Evolutionary conservation across 176 grass and related monocot species (phyloP).

Genomic region (Musa acuminata): DNA sequence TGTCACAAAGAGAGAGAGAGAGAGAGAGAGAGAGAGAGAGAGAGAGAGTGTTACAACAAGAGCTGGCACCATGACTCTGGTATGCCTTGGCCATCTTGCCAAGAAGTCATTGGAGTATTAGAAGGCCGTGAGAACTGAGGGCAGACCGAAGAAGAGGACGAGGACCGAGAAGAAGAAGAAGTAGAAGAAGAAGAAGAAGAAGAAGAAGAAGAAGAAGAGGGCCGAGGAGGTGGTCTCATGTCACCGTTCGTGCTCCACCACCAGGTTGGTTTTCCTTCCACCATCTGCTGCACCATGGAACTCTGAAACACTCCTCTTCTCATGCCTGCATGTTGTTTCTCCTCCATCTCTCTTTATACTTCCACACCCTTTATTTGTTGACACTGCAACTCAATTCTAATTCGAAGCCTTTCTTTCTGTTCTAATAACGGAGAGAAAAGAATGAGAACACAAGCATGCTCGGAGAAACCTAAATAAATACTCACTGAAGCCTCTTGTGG

Average conservation of each 20-base stretch:
- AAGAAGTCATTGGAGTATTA: slow-evolving; percentile 3
- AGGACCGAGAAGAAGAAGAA: slow-evolving; percentile 22
- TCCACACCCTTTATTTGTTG: slow-evolving; percentile 23
- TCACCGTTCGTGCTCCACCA: slow-evolving; percentile 23
- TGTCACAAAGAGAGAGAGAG: no score
- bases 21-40: background rate
- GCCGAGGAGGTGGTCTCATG: slow-evolving; percentile 36
- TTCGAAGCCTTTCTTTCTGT: no score
- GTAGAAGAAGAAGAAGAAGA: no score
- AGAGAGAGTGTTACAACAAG: slow-evolving; percentile 42
- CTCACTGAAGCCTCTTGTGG: slow-evolving; percentile 21
- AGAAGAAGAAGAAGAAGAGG: slow-evolving; percentile 21
- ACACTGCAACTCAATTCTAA: background rate
- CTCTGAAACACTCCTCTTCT: slow-evolving; percentile 51
- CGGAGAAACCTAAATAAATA: slow-evolving; percentile 42
- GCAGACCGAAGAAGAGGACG: slow-evolving; percentile 49
- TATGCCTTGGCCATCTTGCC: slow-evolving; percentile 32
- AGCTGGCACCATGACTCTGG: slow-evolving; percentile 84
- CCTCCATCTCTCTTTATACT: background rate
- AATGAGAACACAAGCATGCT: slow-evolving; percentile 29
- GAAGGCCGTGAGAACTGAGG: slow-evolving; percentile 20
- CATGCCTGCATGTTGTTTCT: slow-evolving; percentile 26
- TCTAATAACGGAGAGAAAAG: slow-evolving; percentile 6
- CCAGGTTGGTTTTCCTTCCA: slow-evolving; percentile 24
- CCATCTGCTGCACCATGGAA: slow-evolving; percentile 61